Conservation (phyloP, 177 flowering plant genomes). For the Vitis hybrid region DNA sequence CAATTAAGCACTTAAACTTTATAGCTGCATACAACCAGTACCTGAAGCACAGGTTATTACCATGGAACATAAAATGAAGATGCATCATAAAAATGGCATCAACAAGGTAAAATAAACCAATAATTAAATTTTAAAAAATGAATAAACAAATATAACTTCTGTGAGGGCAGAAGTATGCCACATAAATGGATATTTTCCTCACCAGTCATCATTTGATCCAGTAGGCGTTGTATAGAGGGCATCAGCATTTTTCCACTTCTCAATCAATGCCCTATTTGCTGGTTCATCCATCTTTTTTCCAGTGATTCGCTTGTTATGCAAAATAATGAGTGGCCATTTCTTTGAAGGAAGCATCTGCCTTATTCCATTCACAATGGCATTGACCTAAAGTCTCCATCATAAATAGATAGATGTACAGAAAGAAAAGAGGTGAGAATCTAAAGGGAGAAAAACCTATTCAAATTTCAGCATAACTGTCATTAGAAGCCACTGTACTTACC, state of each 20-base stretch:
- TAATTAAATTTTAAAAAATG: neutral
- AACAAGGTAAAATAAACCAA: neutral
- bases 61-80: conserved; percentile 16
- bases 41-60: conserved; percentile 57
- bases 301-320: conserved; percentile 69
- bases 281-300: conserved; percentile 66
- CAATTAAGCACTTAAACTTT: conserved; percentile 76
- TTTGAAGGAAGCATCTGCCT: conserved; percentile 79
- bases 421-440: neutral
- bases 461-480: no score
- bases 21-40: conserved; percentile 98
- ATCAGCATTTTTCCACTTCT: conserved; percentile 83
- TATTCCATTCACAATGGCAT: conserved; percentile 74
- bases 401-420: neutral
- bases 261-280: conserved; percentile 47
- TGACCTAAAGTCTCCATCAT: conserved; percentile 41
- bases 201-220: conserved; percentile 98
- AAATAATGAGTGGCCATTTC: conserved; percentile 77
- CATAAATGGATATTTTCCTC: conserved; percentile 19
- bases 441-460: no score
- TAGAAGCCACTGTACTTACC: conserved; percentile 32
- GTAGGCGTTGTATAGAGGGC: conserved; percentile 90
- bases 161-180: no score
- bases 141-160: neutral
- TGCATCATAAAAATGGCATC: neutral